phyloP scores from a whole-genome alignment of 306 rosid genomes.

The Quercus berberidifolia region DNA sequence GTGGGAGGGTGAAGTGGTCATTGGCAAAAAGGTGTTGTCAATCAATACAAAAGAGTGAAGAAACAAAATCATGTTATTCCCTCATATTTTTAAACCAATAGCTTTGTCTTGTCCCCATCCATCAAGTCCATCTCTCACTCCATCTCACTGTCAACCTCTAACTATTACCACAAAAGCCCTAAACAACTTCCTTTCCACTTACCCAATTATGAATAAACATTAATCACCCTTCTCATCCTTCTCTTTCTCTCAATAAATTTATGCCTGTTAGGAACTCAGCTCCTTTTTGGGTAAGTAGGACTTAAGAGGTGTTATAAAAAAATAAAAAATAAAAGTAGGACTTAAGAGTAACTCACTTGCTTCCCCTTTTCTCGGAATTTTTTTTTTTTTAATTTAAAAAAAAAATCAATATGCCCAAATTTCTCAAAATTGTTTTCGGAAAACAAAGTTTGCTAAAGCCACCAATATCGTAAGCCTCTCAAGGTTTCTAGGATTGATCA shows the following conservation, averaged over 20 bases:
- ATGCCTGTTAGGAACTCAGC: conserved; percentile 4
- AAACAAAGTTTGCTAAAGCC: conserved; percentile 34
- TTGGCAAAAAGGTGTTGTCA: conserved; percentile 46
- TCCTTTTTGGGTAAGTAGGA: conserved; percentile 2
- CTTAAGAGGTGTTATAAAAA: background rate
- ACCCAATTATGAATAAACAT: conserved; percentile 16
- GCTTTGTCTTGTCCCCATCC: conserved; percentile 58
- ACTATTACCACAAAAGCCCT: conserved; percentile 51
- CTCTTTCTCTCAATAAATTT: background rate
- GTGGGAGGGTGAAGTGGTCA: conserved; percentile 48
- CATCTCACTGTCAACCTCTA: conserved; percentile 46
- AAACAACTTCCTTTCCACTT: conserved; percentile 22
- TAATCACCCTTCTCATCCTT: conserved; percentile 12
- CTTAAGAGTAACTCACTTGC: conserved; percentile 13
- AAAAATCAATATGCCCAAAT: conserved; percentile 6
- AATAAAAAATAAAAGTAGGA: too few relatives aligned
- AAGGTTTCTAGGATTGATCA: conserved; percentile 57
- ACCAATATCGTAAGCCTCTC: conserved; percentile 28
- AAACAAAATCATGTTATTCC: conserved; percentile 61
- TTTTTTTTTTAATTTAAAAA: background rate
- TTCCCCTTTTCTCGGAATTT: conserved; percentile 31
- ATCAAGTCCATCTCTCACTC: conserved; percentile 27
- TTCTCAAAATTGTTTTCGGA: conserved; percentile 18
- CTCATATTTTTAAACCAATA: conserved; percentile 16
- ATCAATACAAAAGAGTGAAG: conserved; percentile 51